Conservation (phyloP, 352 stramenopile genomes). For the Phytopythium helicoides region DNA sequence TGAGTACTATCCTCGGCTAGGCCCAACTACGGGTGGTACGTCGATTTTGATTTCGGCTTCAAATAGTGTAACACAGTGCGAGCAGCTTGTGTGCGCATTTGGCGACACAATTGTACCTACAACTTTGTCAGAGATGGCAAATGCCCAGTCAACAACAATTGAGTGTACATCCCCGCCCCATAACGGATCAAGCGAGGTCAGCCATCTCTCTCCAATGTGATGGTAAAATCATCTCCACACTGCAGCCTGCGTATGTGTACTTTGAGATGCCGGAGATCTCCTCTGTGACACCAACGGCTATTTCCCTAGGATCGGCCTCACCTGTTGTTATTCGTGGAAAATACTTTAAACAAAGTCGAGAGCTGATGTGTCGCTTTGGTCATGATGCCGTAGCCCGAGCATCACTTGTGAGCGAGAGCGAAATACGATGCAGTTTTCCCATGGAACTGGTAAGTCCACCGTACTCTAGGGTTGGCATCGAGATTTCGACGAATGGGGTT, state of each 20-base stretch:
- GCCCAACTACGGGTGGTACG: conserved; percentile 29
- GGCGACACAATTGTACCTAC: conserved; percentile 6
- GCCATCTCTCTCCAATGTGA: conserved; percentile 29
- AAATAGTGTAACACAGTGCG: conserved; percentile 13
- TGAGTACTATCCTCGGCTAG: conserved; percentile 21
- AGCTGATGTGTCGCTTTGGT: conserved; percentile 25
- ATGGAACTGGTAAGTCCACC: conserved; percentile 4
- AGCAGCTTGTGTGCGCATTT: conserved; percentile 25
- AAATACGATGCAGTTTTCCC: conserved; percentile 27
- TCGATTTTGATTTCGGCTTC: conserved; percentile 19
- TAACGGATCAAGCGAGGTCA: conserved; percentile 9
- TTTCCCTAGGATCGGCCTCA: conserved; percentile 12
- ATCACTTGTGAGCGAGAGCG: conserved; percentile 13
- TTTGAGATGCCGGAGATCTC: conserved; percentile 18
- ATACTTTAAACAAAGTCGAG: conserved; percentile 14
- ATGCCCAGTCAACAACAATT: background rate
- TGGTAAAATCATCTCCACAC: conserved; percentile 12
- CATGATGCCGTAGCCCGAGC: conserved; percentile 4
- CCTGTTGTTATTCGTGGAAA: conserved; percentile 20
- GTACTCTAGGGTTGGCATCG: conserved; percentile 21
- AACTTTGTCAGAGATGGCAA: background rate
- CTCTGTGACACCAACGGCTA: conserved; percentile 14
- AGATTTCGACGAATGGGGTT: conserved; percentile 29
- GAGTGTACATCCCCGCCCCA: conserved; percentile 24
- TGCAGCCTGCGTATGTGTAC: conserved; percentile 30